A percentile compares a stretch with the other conserved stretches of the same genome.
Conservation (phyloP, 768 basidiomycete species). For the Phaffia tasmanica region DNA sequence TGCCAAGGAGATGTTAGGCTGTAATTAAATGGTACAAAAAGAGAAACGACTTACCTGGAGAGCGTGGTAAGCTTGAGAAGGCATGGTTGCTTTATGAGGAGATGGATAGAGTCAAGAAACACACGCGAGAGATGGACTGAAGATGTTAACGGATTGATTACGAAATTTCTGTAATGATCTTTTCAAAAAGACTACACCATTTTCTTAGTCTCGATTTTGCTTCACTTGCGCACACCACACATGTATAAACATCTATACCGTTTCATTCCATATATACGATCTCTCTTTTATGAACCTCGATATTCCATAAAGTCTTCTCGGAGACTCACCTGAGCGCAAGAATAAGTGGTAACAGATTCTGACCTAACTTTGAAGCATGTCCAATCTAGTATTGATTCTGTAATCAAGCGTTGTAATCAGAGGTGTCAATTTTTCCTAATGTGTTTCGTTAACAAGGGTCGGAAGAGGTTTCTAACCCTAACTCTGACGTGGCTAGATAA, state of each 20-base stretch:
- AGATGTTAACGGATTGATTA: not conserved
- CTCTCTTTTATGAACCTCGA: no score
- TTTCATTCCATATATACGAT: not conserved
- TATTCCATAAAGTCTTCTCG: no score
- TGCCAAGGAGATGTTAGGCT: not conserved
- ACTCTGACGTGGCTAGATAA: no score
- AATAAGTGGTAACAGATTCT: no score
- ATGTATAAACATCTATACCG: not conserved
- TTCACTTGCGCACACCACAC: not conserved
- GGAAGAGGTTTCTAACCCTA: no score
- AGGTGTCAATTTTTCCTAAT: no score
- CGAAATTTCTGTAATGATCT: not conserved
- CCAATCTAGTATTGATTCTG: no score
- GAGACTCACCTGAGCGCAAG: no score
- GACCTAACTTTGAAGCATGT: no score
- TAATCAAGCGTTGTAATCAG: no score
- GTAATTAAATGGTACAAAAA: not conserved
- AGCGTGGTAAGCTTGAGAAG: slow-evolving; percentile 25
- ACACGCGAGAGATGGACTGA: not conserved
- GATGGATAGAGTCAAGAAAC: not conserved
- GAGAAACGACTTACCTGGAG: slow-evolving; percentile 27
- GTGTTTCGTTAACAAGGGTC: no score
- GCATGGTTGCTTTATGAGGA: not conserved
- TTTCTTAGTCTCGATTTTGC: not conserved
- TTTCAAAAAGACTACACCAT: not conserved